Evolutionary conservation across 352 stramenopile genomes (phyloP).

Genomic region (Globisporangium parvum): DNA sequence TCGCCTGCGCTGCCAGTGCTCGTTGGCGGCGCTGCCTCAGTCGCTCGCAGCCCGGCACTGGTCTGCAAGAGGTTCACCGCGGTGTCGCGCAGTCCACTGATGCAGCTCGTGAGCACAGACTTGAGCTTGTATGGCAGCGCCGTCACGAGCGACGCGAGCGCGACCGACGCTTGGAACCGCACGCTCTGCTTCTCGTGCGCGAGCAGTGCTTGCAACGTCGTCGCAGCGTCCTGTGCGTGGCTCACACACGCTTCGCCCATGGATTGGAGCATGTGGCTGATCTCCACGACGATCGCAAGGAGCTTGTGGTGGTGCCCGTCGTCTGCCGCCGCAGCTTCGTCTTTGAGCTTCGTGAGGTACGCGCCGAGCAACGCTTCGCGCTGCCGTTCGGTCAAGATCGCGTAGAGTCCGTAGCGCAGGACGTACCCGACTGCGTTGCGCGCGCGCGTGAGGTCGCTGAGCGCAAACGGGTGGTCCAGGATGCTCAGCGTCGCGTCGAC

Average conservation of each 20-base stretch:
- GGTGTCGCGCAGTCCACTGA: constrained; percentile 36
- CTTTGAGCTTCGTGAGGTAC: constrained; percentile 48
- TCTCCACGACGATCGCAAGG: constrained; percentile 48
- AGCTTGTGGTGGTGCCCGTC: constrained; percentile 65
- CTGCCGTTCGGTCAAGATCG: constrained; percentile 58
- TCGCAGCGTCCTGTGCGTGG: constrained; percentile 31
- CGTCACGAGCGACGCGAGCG: constrained; percentile 53
- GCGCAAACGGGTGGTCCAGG: constrained; percentile 65
- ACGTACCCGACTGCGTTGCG: constrained; percentile 77
- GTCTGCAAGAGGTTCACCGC: constrained; percentile 30
- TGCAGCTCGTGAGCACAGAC: constrained; percentile 31
- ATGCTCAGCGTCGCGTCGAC: constrained; percentile 57
- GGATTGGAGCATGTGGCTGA: constrained; percentile 62
- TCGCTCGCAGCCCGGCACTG: neutral
- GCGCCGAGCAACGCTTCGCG: constrained; percentile 55
- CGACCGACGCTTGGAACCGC: constrained; percentile 60
- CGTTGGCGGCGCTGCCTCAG: neutral
- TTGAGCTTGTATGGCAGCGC: constrained; percentile 64
- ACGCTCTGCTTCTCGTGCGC: constrained; percentile 73
- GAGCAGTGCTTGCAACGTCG: constrained; percentile 35
- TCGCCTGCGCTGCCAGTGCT: neutral
- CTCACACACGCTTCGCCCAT: constrained; percentile 56
- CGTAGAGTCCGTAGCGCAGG: constrained; percentile 57
- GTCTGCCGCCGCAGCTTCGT: constrained; percentile 22
- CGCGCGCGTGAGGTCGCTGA: constrained; percentile 67